These are phyloP conservation scores for Mycena citricolor DNA, from an alignment of 1,284 basidiomycete genomes.

Conservation along the genomic window DNA sequence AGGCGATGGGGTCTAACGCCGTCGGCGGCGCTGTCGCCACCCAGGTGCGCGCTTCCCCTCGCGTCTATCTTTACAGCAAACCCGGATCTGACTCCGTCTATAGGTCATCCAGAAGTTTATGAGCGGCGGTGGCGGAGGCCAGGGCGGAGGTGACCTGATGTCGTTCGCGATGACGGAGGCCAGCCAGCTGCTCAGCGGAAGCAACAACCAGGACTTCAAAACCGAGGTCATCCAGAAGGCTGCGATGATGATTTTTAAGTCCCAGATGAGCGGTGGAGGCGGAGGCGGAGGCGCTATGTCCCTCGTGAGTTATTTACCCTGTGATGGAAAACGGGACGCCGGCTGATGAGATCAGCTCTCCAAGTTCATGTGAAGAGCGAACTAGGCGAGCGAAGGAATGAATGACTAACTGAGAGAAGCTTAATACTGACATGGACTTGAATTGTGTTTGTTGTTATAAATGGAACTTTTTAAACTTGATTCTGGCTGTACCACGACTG, in stretches of 20 bases:
- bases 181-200: slow-evolving; percentile 72
- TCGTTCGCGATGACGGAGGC: slow-evolving; percentile 83
- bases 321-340: slow-evolving; percentile 2
- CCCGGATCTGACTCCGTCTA: neutral
- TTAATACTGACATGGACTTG: slow-evolving; percentile 7
- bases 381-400: no score
- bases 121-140: slow-evolving; percentile 47
- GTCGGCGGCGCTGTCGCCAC: slow-evolving; percentile 77
- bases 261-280: slow-evolving; percentile 52
- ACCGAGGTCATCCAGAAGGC: slow-evolving; percentile 82
- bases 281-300: slow-evolving; percentile 57
- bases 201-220: slow-evolving; percentile 68
- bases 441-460: slow-evolving; percentile 15
- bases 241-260: slow-evolving; percentile 82
- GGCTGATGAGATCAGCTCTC: slow-evolving; percentile 5
- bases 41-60: slow-evolving; percentile 46
- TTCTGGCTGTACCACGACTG: no score
- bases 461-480: no score
- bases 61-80: neutral
- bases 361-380: slow-evolving; percentile 21
- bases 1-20: slow-evolving; percentile 51
- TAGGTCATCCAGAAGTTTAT: slow-evolving; percentile 63
- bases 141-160: slow-evolving; percentile 63
- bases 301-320: no score
- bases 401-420: no score